Evolutionary conservation across 345 rosid species (phyloP).

Genomic region (Schrenkiella parvula): DNA sequence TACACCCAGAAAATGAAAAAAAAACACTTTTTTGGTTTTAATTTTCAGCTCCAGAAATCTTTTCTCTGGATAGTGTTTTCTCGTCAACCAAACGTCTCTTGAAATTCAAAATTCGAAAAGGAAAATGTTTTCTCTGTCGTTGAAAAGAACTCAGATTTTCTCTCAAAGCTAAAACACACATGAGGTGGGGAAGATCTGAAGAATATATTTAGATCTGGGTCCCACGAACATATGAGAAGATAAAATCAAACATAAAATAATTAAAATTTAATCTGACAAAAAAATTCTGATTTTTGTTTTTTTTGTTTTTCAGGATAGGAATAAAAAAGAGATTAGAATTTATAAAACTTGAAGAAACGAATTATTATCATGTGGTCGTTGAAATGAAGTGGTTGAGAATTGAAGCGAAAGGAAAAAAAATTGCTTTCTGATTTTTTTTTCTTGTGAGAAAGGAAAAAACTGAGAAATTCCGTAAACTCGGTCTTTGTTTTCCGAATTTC

Average conservation of each 20-base stretch:
- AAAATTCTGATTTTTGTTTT: too few species aligned
- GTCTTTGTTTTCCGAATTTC: constrained; percentile 6
- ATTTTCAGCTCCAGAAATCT: background rate
- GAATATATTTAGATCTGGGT: constrained; percentile 34
- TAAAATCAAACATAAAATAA: constrained; percentile 19
- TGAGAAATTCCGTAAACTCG: constrained; percentile 25
- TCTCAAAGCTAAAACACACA: constrained; percentile 10
- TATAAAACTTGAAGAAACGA: constrained; percentile 2
- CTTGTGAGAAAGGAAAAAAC: background rate
- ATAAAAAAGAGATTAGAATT: background rate
- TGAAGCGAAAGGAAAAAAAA: constrained; percentile 24
- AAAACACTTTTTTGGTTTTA: background rate
- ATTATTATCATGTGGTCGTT: constrained; percentile 1
- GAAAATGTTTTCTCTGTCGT: constrained; percentile 8
- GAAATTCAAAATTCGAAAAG: constrained; percentile 21
- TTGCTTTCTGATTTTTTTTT: background rate
- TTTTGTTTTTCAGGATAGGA: constrained; percentile 12
- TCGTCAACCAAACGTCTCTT: constrained; percentile 23
- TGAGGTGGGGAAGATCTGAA: constrained; percentile 19
- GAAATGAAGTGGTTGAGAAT: constrained; percentile 33
- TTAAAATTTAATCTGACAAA: too few species aligned
- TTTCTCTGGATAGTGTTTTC: background rate
- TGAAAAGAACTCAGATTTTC: constrained; percentile 30
- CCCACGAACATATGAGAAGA: constrained; percentile 24
- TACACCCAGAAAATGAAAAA: constrained; percentile 3